Evolutionary conservation across 495 filamentous ascomycete genomes (phyloP), one percentile per base, ranked within the genome.

Genomic region (Aspergillus ellipticus): DNA sequence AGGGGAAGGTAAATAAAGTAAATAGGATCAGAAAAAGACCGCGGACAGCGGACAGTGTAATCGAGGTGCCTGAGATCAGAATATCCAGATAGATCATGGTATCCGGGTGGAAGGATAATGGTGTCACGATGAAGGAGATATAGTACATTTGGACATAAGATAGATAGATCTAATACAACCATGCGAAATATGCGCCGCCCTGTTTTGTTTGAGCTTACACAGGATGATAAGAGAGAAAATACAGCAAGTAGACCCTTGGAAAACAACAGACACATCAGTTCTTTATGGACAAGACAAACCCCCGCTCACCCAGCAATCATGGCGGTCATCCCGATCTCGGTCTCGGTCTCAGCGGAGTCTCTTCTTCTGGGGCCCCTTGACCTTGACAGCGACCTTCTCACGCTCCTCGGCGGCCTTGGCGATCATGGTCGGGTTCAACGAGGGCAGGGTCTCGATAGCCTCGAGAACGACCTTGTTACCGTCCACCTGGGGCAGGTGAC

Each of bases 361-460:
- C 61, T 66, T 69, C 63, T 71, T 68, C 33, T 42, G 53, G 1
- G 29, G 39, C 46, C 65, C 65, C 3, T 61, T 62, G 42, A 70
- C 62, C 53, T 65, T 68, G 9, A 75, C 65, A 51, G 70, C 71
- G 59, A 73, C 71, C 52, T 69, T 70, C 61, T 75, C 72, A 15
- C 70, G 71, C 43, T 75, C 71, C n/a, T 68, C 65, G 0, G 63
- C 55, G 24, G 66, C 72, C 51, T 62, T 63, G 8, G 64, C 64
- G 20, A 60, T 63, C 47, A 73, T 57, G 0, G 65, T 64, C 29
- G 73, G 69, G 59, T 72, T 76, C 47, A 78, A 56, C 16, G 63
- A 51, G 0, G 75, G 75, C 35, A 76, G 58, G 22, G 50, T 41
- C 57, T 64, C 60, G 11, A 65, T 57, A 4, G 74, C 73, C 17